phyloP scores from a whole-genome alignment of 2,329 filamentous ascomycete species.

The Phialocephala sp. region DNA sequence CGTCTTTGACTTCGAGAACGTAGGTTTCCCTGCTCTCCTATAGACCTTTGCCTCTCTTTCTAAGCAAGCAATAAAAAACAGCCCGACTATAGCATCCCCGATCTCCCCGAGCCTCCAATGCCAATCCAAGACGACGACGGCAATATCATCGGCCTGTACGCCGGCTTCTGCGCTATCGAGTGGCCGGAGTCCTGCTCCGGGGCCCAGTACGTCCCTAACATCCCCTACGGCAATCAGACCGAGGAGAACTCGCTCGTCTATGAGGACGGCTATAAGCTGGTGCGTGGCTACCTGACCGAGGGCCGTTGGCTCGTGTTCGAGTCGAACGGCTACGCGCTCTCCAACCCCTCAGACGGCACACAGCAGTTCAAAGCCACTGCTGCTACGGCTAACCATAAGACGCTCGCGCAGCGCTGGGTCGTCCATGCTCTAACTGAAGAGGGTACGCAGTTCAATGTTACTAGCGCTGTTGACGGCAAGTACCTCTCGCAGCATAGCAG shows the following conservation, averaged over 20 bases:
- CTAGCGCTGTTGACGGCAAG: conserved; percentile 47
- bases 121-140: conserved; percentile 48
- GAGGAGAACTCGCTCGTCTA: conserved; percentile 47
- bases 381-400: conserved; percentile 45
- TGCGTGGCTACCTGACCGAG: conserved; percentile 57
- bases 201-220: conserved; percentile 42
- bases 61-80: conserved; percentile 10
- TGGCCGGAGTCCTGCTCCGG: conserved; percentile 46
- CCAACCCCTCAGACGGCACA: conserved; percentile 38
- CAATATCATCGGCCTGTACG: conserved; percentile 33
- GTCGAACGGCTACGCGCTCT: conserved; percentile 49
- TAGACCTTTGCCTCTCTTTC: too few species aligned
- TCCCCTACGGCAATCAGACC: conserved; percentile 52
- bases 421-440: conserved; percentile 47
- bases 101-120: conserved; percentile 53
- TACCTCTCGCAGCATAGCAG: conserved; percentile 41
- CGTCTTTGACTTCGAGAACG: conserved; percentile 48
- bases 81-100: conserved; percentile 54
- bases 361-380: conserved; percentile 32
- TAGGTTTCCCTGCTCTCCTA: conserved; percentile 5
- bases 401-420: conserved; percentile 55
- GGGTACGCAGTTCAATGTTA: conserved; percentile 43
- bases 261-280: conserved; percentile 58
- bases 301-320: conserved; percentile 60
- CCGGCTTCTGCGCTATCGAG: conserved; percentile 20